A percentile compares a stretch with the other conserved stretches of the same genome.
Evolutionary conservation across 1,139 yeast species (phyloP).

Genomic region (Hemisphaericaspora xylofermentans): DNA sequence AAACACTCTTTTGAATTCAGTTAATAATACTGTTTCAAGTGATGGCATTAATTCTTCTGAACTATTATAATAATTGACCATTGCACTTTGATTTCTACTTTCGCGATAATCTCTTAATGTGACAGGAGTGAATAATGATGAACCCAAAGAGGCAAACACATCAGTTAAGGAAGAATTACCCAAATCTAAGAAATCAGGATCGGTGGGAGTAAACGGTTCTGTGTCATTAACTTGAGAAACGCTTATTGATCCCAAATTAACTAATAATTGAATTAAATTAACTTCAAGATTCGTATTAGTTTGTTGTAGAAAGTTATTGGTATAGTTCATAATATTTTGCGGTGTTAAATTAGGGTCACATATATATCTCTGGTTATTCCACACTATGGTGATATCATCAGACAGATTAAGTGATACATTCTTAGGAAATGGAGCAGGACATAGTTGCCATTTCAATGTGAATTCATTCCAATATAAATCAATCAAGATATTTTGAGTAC

Average conservation of each 20-base stretch:
- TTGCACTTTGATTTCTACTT: not conserved
- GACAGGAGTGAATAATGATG: constrained; percentile 28
- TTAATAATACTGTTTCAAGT: constrained; percentile 41
- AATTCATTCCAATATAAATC: constrained; percentile 69
- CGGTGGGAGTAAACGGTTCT: constrained; percentile 8
- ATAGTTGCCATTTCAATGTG: constrained; percentile 60
- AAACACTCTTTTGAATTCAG: constrained; percentile 40
- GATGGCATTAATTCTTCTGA: constrained; percentile 36
- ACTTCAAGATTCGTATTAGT: constrained; percentile 61
- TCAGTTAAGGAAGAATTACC: constrained; percentile 34
- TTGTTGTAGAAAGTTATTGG: constrained; percentile 37
- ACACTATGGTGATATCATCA: constrained; percentile 18
- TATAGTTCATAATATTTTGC: constrained; percentile 29
- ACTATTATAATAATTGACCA: constrained; percentile 20
- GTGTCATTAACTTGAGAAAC: constrained; percentile 13
- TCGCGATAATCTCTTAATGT: constrained; percentile 17
- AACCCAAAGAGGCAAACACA: constrained; percentile 20
- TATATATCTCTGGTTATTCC: constrained; percentile 27
- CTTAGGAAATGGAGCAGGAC: constrained; percentile 52
- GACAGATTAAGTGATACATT: constrained; percentile 25
- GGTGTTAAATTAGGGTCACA: constrained; percentile 51
- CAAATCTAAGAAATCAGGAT: constrained; percentile 9
- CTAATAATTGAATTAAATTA: constrained; percentile 51
- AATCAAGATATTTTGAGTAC: constrained; percentile 52
- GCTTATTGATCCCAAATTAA: constrained; percentile 39